Percentiles rank a stretch among this genome's conserved stretches.
Evolutionary conservation across 2,329 filamentous ascomycete genomes (phyloP).

Genomic region (Sarocladiaceae sp.): DNA sequence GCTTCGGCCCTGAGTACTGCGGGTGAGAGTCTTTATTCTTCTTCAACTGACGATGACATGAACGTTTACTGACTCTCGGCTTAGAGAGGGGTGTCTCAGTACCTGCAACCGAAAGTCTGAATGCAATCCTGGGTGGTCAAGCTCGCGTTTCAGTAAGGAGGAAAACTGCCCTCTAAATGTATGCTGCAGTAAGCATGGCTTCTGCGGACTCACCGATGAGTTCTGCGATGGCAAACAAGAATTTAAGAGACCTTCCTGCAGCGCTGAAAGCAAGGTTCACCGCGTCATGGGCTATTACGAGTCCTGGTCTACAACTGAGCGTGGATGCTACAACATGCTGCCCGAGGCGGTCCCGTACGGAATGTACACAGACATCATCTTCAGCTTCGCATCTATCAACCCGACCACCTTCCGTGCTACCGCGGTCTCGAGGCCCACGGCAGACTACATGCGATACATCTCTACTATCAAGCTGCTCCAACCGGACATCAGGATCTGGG

Average conservation of each 20-base stretch:
- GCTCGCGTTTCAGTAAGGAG: conserved; percentile 16
- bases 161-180: conserved; percentile 30
- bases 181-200: conserved; percentile 26
- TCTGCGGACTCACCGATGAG: conserved; percentile 23
- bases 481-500: conserved; percentile 9
- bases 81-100: conserved; percentile 13
- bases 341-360: conserved; percentile 20
- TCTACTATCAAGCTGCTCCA: conserved; percentile 9
- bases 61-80: conserved; percentile 4
- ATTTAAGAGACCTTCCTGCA: conserved; percentile 13
- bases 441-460: not conserved
- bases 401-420: conserved; percentile 18
- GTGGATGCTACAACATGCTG: conserved; percentile 17
- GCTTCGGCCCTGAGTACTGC: conserved; percentile 18
- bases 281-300: conserved; percentile 27
- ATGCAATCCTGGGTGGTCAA: no score
- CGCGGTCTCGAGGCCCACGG: no score
- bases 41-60: not conserved
- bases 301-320: conserved; percentile 16
- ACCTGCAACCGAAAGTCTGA: conserved; percentile 21
- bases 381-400: conserved; percentile 29
- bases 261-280: conserved; percentile 4
- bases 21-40: no score
- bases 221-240: conserved; percentile 18
- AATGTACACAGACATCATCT: conserved; percentile 26